Evolutionary conservation across 140 eudicot species (phyloP).

Genomic region (Bidens hawaiensis): DNA sequence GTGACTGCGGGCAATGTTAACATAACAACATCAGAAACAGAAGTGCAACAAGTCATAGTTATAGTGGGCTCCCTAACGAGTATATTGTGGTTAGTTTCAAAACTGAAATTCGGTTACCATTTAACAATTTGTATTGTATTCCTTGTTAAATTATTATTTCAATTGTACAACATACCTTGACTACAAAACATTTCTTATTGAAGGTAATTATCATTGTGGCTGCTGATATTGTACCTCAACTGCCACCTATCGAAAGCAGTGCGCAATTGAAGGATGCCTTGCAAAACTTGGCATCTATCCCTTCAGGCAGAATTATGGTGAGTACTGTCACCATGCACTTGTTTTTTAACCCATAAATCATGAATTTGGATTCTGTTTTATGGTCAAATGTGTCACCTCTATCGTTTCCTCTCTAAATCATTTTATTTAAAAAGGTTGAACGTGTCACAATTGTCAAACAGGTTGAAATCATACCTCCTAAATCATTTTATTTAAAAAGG

Average conservation of each 20-base stretch:
- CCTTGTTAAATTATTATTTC: not conserved
- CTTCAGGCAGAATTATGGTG: not conserved
- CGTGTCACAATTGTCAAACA: not conserved
- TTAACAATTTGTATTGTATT: not conserved
- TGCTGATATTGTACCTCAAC: conserved; percentile 65
- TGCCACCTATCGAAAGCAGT: conserved; percentile 67
- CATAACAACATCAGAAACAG: not conserved
- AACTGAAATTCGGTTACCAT: not conserved
- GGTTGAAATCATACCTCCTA: not conserved
- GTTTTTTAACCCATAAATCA: not conserved
- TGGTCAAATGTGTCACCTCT: not conserved
- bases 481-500: too few species aligned
- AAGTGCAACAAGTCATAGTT: not conserved
- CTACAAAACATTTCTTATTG: not conserved
- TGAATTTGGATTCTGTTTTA: not conserved
- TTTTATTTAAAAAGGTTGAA: too few species aligned
- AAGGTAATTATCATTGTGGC: conserved; percentile 84
- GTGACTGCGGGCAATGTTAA: not conserved
- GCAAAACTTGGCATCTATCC: conserved; percentile 74
- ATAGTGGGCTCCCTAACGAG: not conserved
- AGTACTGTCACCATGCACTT: not conserved
- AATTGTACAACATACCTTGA: not conserved
- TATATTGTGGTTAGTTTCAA: not conserved
- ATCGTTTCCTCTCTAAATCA: not conserved
- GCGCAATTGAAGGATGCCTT: conserved; percentile 72